phyloP scores from a whole-genome alignment of 768 basidiomycete species.

The Boletus rex-veris region DNA sequence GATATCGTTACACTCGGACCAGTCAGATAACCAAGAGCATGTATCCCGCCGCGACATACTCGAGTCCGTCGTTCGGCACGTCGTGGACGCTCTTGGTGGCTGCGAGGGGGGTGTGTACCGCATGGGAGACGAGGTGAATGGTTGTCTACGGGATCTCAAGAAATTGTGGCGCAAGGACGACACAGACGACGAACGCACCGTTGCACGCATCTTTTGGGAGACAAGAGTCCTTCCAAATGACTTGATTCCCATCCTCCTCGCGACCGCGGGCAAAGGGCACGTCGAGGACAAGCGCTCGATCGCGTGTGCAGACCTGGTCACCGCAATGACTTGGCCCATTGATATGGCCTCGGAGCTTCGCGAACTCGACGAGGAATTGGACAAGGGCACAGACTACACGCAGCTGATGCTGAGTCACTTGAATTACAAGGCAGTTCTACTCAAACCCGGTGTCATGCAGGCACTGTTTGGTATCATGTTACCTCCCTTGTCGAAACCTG shows the following conservation, averaged over 20 bases:
- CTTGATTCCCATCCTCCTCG: constrained; percentile 78
- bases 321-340: constrained; percentile 99
- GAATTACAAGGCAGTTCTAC: constrained; percentile 76
- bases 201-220: constrained; percentile 89
- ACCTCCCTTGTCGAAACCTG: constrained; percentile 69
- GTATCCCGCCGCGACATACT: constrained; percentile 51
- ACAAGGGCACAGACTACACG: constrained; percentile 85
- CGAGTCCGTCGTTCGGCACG: constrained; percentile 64
- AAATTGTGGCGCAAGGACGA: constrained; percentile 96
- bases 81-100: constrained; percentile 80
- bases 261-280: constrained; percentile 71
- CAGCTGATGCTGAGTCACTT: constrained; percentile 77
- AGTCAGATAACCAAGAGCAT: constrained; percentile 28
- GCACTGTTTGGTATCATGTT: constrained; percentile 73
- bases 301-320: constrained; percentile 82
- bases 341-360: constrained; percentile 92
- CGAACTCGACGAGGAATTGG: constrained; percentile 79
- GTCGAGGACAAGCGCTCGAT: constrained; percentile 84
- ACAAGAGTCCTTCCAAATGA: constrained; percentile 85
- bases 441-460: constrained; percentile 64
- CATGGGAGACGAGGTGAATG: constrained; percentile 76
- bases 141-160: constrained; percentile 92
- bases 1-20: constrained; percentile 32
- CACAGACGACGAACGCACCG: constrained; percentile 92
- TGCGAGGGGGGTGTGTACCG: constrained; percentile 63